Evolutionary conservation across 192 early-diverging fungal genomes (phyloP).

Genomic region (Podila horticola): DNA sequence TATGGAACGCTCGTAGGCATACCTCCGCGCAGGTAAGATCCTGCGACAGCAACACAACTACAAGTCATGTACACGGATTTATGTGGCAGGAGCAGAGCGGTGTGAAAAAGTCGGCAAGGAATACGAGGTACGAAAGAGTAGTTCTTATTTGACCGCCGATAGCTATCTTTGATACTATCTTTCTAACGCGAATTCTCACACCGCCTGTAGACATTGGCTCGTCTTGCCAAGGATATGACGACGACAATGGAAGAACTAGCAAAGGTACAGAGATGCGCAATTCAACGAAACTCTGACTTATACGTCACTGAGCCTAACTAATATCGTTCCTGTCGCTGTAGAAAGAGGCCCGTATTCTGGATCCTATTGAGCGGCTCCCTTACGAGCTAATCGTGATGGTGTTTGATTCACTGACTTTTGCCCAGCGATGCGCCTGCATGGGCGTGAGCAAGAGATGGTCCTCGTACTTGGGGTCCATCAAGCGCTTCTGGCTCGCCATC

Average conservation of each 20-base stretch:
- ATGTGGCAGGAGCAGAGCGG: slow-evolving; percentile 34
- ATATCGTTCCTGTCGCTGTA: not conserved
- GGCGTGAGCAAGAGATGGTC: slow-evolving; percentile 44
- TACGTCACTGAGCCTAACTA: not conserved
- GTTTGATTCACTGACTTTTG: slow-evolving; percentile 27
- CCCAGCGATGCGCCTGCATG: slow-evolving; percentile 25
- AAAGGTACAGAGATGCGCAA: slow-evolving; percentile 17
- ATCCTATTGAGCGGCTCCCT: slow-evolving; percentile 39
- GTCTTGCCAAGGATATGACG: slow-evolving; percentile 22
- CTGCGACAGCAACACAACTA: slow-evolving; percentile 33
- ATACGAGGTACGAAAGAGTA: slow-evolving; percentile 18
- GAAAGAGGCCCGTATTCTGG: slow-evolving; percentile 26
- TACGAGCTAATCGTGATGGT: slow-evolving; percentile 31
- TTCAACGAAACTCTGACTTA: not conserved
- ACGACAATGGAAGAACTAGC: slow-evolving; percentile 13
- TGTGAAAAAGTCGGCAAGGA: slow-evolving; percentile 27
- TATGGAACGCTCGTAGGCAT: slow-evolving; percentile 10
- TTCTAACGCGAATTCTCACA: not conserved
- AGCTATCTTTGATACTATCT: too few relatives aligned
- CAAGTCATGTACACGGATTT: slow-evolving; percentile 26
- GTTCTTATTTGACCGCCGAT: not conserved
- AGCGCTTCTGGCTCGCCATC: slow-evolving; percentile 34
- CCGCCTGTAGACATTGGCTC: slow-evolving; percentile 16
- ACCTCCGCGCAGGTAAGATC: slow-evolving; percentile 36
- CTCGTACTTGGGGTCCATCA: slow-evolving; percentile 20